Percentiles rank a stretch among this genome's conserved stretches.
Conservation (phyloP, 2,329 filamentous ascomycete species). For the Pseudogymnoascus sp. region DNA sequence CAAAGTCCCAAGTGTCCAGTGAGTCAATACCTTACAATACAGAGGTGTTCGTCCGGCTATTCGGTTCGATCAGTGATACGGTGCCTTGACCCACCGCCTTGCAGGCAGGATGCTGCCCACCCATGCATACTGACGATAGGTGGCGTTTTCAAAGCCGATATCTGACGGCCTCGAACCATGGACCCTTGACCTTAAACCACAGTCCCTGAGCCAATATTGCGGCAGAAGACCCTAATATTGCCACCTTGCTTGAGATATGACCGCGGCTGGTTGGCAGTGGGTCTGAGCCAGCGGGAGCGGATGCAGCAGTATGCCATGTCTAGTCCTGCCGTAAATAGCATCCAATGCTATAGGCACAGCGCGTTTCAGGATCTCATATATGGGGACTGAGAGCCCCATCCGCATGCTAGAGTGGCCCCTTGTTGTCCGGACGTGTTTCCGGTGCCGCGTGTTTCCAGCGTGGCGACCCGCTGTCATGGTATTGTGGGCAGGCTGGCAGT, state of each 20-base stretch:
- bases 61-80: neutral
- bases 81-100: neutral
- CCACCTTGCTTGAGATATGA: neutral
- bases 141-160: neutral
- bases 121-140: neutral
- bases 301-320: neutral
- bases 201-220: neutral
- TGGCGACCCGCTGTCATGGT: neutral
- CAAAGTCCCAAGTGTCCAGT: neutral
- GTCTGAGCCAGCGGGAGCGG: neutral
- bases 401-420: neutral
- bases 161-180: neutral
- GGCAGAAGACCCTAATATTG: neutral
- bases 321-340: neutral
- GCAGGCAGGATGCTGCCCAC: neutral
- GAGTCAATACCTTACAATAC: neutral
- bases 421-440: neutral
- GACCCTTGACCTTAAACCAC: neutral
- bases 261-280: neutral
- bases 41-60: neutral
- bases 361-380: neutral
- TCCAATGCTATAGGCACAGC: neutral
- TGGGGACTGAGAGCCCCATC: neutral
- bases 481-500: neutral
- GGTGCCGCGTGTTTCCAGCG: neutral